phyloP scores from a whole-genome alignment of 1,284 basidiomycete genomes.

The Ganoderma lucidum region DNA sequence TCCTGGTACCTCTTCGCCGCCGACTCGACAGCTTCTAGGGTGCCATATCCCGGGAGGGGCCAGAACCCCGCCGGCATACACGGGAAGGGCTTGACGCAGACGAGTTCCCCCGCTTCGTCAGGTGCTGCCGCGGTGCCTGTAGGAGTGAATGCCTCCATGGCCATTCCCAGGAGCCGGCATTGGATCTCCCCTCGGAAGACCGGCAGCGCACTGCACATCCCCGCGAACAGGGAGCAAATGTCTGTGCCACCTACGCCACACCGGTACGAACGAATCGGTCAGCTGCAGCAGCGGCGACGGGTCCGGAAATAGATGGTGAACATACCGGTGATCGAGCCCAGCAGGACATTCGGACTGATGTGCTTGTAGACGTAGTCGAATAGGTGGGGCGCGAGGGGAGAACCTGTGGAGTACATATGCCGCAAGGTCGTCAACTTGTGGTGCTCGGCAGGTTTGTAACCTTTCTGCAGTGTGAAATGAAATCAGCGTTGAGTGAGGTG shows the following conservation, averaged over 20 bases:
- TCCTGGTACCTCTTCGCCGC: conserved; percentile 74
- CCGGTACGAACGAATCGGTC: conserved; percentile 6
- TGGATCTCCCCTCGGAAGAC: conserved; percentile 90
- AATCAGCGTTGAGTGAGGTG: conserved; percentile 3
- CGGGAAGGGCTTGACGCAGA: conserved; percentile 85
- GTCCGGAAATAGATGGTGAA: conserved; percentile 12
- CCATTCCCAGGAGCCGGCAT: conserved; percentile 87
- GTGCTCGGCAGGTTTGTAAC: conserved; percentile 70
- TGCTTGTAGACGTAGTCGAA: conserved; percentile 84
- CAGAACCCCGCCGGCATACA: conserved; percentile 89
- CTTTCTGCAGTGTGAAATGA: conserved; percentile 53
- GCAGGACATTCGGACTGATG: conserved; percentile 71
- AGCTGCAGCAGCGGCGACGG: not conserved
- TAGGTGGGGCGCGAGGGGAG: conserved; percentile 77
- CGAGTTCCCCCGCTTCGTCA: conserved; percentile 68
- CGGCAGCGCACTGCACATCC: conserved; percentile 80
- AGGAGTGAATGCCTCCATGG: conserved; percentile 62
- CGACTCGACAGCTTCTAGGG: conserved; percentile 61
- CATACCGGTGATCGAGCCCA: conserved; percentile 84
- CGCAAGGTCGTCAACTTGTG: conserved; percentile 68
- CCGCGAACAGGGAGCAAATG: conserved; percentile 89
- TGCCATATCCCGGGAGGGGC: conserved; percentile 75
- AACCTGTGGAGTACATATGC: conserved; percentile 88
- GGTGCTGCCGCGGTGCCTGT: conserved; percentile 53
- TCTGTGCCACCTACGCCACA: conserved; percentile 76